A percentile compares a stretch with the other conserved stretches of the same genome.
Conservation (phyloP, 2,329 filamentous ascomycete genomes). For the Ophiostoma tasmaniense region DNA sequence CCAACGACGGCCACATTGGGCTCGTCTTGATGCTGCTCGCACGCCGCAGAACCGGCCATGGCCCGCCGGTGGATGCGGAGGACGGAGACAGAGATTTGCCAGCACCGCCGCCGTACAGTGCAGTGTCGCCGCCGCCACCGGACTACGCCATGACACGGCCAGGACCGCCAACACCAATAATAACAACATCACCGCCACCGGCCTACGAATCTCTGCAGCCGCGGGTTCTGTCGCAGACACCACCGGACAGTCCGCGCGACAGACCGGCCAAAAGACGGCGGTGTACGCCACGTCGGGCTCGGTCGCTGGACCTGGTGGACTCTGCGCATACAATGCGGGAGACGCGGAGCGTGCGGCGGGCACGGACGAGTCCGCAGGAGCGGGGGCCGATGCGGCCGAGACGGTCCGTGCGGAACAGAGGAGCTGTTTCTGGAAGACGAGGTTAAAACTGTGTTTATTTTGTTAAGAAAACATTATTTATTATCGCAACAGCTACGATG, state of each 20-base stretch:
- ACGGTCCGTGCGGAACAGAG: not conserved
- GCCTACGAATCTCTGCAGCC: not conserved
- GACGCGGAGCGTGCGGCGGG: not conserved
- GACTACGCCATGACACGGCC: not conserved
- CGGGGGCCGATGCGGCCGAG: not conserved
- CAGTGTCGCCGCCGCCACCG: not conserved
- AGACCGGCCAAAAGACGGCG: too few relatives aligned
- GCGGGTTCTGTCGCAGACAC: too few relatives aligned
- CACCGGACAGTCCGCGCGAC: too few relatives aligned
- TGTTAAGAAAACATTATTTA: not conserved
- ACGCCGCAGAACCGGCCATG: not conserved
- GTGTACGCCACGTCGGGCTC: not conserved
- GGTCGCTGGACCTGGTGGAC: not conserved
- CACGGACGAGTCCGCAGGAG: not conserved
- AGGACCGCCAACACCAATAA: not conserved
- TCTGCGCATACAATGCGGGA: not conserved
- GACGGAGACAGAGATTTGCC: too few relatives aligned
- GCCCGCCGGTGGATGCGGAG: not conserved
- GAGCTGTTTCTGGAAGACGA: not conserved
- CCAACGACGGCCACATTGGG: too few relatives aligned
- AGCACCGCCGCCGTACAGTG: not conserved
- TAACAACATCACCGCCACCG: not conserved
- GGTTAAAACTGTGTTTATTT: not conserved
- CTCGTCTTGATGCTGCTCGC: not conserved
- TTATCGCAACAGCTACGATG: not conserved